phyloP scores from a whole-genome alignment of 805 yeast genomes.

The Yarrowia sp. region DNA sequence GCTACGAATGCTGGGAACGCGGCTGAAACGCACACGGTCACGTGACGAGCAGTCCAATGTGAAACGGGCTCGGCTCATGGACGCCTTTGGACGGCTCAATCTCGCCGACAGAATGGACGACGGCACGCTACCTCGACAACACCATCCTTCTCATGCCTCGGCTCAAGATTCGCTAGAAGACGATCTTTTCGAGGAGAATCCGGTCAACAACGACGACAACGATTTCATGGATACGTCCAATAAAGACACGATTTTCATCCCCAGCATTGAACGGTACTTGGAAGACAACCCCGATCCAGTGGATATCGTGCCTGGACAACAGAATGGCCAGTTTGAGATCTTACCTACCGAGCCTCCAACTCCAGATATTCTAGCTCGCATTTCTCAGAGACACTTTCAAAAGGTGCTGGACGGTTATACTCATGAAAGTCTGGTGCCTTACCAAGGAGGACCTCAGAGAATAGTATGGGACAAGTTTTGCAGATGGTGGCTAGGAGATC shows the following conservation, averaged over 20 bases:
- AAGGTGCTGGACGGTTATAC: conserved; percentile 17
- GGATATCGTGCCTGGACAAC: background rate
- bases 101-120: conserved; percentile 9
- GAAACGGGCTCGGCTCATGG: background rate
- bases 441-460: conserved; percentile 6
- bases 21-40: conserved; percentile 14
- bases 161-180: background rate
- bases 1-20: conserved; percentile 16
- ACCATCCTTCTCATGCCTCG: background rate
- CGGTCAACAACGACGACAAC: background rate
- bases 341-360: conserved; percentile 11
- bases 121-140: background rate
- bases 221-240: conserved; percentile 32
- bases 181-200: background rate
- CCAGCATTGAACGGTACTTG: conserved; percentile 33
- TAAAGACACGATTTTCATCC: conserved; percentile 32
- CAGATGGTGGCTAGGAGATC: conserved; percentile 4
- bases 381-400: conserved; percentile 7
- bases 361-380: conserved; percentile 10
- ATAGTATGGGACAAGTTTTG: conserved; percentile 18
- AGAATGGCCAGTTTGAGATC: conserved; percentile 15
- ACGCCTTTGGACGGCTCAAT: conserved; percentile 15
- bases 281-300: conserved; percentile 28
- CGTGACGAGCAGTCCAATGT: background rate
- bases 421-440: conserved; percentile 2